These are phyloP conservation scores for Entomophthora muscae DNA, from an alignment of 371 early-diverging fungal genomes.

Conservation along the genomic window DNA sequence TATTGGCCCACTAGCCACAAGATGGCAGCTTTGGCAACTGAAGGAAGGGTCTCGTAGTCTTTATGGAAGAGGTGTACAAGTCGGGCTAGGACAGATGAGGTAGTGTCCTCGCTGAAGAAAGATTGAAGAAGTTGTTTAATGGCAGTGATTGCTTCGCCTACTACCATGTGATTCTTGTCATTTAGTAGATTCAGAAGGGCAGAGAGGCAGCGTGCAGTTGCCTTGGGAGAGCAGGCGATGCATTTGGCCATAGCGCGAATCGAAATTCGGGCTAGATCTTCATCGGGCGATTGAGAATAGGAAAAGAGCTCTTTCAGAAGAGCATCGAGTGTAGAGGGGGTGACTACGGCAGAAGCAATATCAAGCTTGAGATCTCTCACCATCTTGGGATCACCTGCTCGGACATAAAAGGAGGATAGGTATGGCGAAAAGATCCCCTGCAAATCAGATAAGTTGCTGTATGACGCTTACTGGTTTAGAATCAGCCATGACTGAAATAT, in stretches of 20 bases:
- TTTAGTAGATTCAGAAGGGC: conserved; percentile 43
- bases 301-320: conserved; percentile 28
- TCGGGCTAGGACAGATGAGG: conserved; percentile 23
- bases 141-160: conserved; percentile 58
- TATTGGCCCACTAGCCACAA: conserved; percentile 77
- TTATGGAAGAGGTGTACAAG: conserved; percentile 43
- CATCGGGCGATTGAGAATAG: conserved; percentile 21
- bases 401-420: conserved; percentile 60
- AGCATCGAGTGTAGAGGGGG: conserved; percentile 9
- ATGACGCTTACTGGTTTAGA: conserved; percentile 32
- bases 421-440: conserved; percentile 50
- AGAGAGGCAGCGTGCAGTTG: conserved; percentile 37
- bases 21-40: conserved; percentile 51
- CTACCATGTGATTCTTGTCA: conserved; percentile 49
- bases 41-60: conserved; percentile 42
- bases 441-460: background rate
- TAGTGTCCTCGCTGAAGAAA: conserved; percentile 18
- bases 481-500: conserved; percentile 53
- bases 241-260: conserved; percentile 56
- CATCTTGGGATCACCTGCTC: conserved; percentile 54
- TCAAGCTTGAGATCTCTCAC: conserved; percentile 69
- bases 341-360: conserved; percentile 46
- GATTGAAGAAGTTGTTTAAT: conserved; percentile 50
- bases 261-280: conserved; percentile 44
- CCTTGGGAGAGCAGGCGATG: conserved; percentile 35